Conservation (phyloP, 2,329 filamentous ascomycete genomes). For the Emericellopsis atlantica region DNA sequence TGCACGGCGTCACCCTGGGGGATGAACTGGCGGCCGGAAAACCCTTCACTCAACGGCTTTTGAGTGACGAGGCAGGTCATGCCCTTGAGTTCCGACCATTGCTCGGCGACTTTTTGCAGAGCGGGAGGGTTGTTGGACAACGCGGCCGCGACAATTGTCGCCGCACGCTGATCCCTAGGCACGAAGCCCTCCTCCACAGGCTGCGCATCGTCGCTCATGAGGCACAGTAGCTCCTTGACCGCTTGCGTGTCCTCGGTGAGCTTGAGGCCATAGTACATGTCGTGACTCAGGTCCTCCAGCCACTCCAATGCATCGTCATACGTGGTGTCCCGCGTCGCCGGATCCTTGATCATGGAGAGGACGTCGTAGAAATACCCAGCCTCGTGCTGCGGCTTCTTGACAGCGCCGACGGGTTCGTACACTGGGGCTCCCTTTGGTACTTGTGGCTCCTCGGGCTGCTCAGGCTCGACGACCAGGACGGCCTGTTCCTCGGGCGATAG, state of each 20-base stretch:
- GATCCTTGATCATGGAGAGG: not conserved
- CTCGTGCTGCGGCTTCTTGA: slow-evolving; percentile 35
- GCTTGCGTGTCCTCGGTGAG: slow-evolving; percentile 42
- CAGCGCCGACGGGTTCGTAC: slow-evolving; percentile 43
- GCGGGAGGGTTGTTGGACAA: slow-evolving; percentile 55
- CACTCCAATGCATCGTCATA: slow-evolving; percentile 40
- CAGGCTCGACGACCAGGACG: slow-evolving; percentile 40
- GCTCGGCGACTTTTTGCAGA: slow-evolving; percentile 33
- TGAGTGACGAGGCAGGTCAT: slow-evolving; percentile 20
- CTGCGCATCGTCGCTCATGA: slow-evolving; percentile 25
- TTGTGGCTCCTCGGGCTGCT: slow-evolving; percentile 15
- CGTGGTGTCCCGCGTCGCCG: not conserved
- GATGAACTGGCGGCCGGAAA: slow-evolving; percentile 11
- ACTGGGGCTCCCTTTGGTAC: slow-evolving; percentile 37
- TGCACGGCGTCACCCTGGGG: slow-evolving; percentile 8
- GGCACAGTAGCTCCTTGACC: slow-evolving; percentile 42
- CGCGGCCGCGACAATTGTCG: slow-evolving; percentile 42
- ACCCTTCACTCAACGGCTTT: slow-evolving; percentile 15
- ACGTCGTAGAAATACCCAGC: slow-evolving; percentile 18
- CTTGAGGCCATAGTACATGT: slow-evolving; percentile 57
- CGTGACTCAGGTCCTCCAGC: slow-evolving; percentile 52
- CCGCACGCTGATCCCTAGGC: slow-evolving; percentile 36
- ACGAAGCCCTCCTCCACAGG: slow-evolving; percentile 11
- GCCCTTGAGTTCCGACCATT: slow-evolving; percentile 30
- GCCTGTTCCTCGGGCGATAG: slow-evolving; percentile 34